These are phyloP conservation scores for Fusarium denticulatum DNA, from an alignment of 2,329 filamentous ascomycete species.

Conservation along the genomic window DNA sequence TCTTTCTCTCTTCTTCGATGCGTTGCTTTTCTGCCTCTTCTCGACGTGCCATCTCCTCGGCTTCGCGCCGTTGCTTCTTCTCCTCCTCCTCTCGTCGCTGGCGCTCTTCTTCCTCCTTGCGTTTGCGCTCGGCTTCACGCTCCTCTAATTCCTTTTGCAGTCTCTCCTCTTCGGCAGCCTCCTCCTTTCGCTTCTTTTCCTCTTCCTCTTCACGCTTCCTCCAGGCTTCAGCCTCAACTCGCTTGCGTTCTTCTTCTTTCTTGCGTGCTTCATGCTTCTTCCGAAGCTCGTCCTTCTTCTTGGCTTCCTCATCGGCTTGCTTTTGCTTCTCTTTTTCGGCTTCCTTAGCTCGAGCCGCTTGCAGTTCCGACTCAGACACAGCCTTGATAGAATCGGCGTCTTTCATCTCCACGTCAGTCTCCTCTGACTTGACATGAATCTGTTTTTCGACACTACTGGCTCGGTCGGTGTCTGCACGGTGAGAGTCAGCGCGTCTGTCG, in stretches of 20 bases:
- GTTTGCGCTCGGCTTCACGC: slow-evolving; percentile 49
- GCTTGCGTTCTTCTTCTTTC: slow-evolving; percentile 48
- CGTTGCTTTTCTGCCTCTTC: slow-evolving; percentile 53
- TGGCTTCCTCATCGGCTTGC: slow-evolving; percentile 46
- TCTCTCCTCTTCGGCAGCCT: slow-evolving; percentile 46
- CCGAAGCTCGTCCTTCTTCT: slow-evolving; percentile 49
- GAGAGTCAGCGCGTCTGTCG: slow-evolving; percentile 53
- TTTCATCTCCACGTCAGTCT: slow-evolving; percentile 65
- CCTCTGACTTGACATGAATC: slow-evolving; percentile 68
- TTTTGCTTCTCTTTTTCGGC: slow-evolving; percentile 40
- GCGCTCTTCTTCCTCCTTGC: slow-evolving; percentile 52
- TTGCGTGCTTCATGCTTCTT: slow-evolving; percentile 50
- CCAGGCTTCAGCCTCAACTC: slow-evolving; percentile 45
- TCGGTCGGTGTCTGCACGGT: slow-evolving; percentile 55
- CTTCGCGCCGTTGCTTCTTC: slow-evolving; percentile 50
- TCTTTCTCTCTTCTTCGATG: slow-evolving; percentile 53
- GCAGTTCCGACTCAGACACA: slow-evolving; percentile 41
- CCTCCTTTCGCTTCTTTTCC: slow-evolving; percentile 48
- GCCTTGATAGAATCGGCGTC: slow-evolving; percentile 54
- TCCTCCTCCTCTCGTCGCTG: slow-evolving; percentile 50
- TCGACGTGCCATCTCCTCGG: slow-evolving; percentile 48
- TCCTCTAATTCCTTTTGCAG: slow-evolving; percentile 45
- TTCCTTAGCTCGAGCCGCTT: slow-evolving; percentile 51
- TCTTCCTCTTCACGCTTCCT: slow-evolving; percentile 46
- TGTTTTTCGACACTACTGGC: slow-evolving; percentile 55